Conservation (phyloP, 2,329 filamentous ascomycete genomes). For the Pseudogymnoascus sp. region DNA sequence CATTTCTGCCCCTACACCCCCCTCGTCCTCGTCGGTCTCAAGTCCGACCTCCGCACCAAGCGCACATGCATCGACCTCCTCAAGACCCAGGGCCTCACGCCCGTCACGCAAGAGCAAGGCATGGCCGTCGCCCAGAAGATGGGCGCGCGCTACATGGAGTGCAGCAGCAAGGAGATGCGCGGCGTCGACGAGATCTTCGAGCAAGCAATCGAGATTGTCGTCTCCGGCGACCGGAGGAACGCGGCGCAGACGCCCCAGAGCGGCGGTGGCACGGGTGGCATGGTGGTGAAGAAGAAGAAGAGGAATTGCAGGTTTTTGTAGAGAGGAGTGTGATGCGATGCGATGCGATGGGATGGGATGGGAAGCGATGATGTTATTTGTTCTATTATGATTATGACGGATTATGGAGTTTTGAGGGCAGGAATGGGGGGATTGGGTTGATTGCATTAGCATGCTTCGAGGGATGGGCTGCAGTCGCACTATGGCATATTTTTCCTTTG, state of each 20-base stretch:
- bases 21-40: conserved; percentile 89
- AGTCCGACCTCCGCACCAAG: conserved; percentile 93
- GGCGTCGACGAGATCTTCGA: conserved; percentile 97
- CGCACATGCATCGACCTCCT: conserved; percentile 97
- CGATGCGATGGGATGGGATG: neutral
- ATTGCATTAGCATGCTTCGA: neutral
- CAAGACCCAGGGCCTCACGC: conserved; percentile 93
- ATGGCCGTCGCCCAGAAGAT: conserved; percentile 84
- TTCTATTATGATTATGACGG: neutral
- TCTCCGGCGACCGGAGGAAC: conserved; percentile 68
- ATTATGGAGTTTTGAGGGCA: neutral
- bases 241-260: conserved; percentile 20
- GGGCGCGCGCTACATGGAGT: conserved; percentile 94
- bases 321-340: conserved; percentile 22
- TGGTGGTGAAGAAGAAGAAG: conserved; percentile 65
- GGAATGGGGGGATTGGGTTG: neutral
- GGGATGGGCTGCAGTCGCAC: neutral
- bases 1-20: conserved; percentile 98
- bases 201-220: conserved; percentile 79
- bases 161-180: conserved; percentile 93
- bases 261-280: conserved; percentile 20
- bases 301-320: conserved; percentile 74
- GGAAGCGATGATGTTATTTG: neutral
- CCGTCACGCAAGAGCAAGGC: conserved; percentile 87
- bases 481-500: conserved; percentile 8